These are phyloP conservation scores for Termitomyces sp. DNA, from an alignment of 768 basidiomycete species.

Conservation along the genomic window DNA sequence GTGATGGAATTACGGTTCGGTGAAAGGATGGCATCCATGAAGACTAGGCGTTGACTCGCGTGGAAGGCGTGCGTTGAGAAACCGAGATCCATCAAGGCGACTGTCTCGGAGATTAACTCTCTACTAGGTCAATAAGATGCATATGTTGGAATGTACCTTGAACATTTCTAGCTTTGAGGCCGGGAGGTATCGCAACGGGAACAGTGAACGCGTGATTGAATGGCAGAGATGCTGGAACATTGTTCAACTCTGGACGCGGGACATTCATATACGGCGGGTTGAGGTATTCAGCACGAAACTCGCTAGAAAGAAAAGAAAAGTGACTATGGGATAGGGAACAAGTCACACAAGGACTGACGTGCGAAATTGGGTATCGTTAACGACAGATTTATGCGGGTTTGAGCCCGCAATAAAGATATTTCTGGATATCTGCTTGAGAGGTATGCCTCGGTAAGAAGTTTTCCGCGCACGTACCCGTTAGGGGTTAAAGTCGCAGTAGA, in stretches of 20 bases:
- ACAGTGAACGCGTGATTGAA: conserved; percentile 34
- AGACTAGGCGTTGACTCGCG: conserved; percentile 30
- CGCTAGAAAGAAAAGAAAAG: conserved; percentile 19
- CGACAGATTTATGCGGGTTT: conserved; percentile 26
- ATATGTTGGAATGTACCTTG: conserved; percentile 18
- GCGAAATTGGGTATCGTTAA: conserved; percentile 7
- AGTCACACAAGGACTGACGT: conserved; percentile 4
- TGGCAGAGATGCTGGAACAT: conserved; percentile 32
- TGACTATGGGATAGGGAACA: conserved; percentile 16
- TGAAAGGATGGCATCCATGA: conserved; percentile 30
- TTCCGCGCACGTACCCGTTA: conserved; percentile 37
- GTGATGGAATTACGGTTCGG: conserved; percentile 27
- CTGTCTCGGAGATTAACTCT: conserved; percentile 14
- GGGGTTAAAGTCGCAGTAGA: conserved; percentile 55
- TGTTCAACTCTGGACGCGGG: conserved; percentile 29
- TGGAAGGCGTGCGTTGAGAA: conserved; percentile 36
- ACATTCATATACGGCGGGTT: conserved; percentile 40
- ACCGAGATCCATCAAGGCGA: conserved; percentile 37
- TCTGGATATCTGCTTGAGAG: conserved; percentile 1
- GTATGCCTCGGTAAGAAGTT: not conserved
- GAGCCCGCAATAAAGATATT: conserved; percentile 35
- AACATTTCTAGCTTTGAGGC: conserved; percentile 21
- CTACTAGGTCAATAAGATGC: not conserved
- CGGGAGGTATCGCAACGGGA: conserved; percentile 26
- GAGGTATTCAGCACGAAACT: conserved; percentile 41